These are phyloP conservation scores for Ophiocytium majus DNA, from an alignment of 352 stramenopile genomes.

Conservation along the genomic window DNA sequence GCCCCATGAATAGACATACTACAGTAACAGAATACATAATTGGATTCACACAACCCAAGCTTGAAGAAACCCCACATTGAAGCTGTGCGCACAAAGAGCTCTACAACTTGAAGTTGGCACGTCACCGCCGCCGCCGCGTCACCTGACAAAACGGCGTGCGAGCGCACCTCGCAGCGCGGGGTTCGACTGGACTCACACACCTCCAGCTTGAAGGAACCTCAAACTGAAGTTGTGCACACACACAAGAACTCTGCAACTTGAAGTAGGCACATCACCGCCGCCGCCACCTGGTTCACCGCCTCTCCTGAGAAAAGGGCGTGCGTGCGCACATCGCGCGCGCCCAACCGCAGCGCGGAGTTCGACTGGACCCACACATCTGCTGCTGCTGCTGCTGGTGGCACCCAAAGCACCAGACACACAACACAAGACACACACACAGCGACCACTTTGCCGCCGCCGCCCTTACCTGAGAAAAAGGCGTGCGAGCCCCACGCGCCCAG, in stretches of 20 bases:
- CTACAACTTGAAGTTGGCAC: no score
- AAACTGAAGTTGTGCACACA: background rate
- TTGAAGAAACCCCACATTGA: no score
- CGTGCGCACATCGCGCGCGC: background rate
- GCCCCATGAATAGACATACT: no score
- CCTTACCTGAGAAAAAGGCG: conserved; percentile 11
- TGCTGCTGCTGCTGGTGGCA: no score
- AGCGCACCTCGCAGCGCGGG: background rate
- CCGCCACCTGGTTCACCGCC: no score
- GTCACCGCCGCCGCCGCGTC: background rate
- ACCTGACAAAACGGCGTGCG: conserved; percentile 8
- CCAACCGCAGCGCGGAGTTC: background rate
- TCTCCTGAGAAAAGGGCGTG: conserved; percentile 4
- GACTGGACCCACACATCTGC: background rate
- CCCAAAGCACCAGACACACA: background rate
- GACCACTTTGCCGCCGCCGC: background rate
- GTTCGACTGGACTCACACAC: background rate
- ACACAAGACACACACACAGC: background rate
- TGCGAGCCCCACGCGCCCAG: conserved; percentile 4
- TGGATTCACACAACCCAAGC: no score
- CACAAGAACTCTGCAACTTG: no score
- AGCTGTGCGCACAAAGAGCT: no score
- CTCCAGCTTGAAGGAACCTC: background rate
- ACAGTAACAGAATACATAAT: no score
- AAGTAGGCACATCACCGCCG: no score